Evolutionary conservation across 257 asterid genomes (phyloP).

Genomic region (Catharanthus roseus): DNA sequence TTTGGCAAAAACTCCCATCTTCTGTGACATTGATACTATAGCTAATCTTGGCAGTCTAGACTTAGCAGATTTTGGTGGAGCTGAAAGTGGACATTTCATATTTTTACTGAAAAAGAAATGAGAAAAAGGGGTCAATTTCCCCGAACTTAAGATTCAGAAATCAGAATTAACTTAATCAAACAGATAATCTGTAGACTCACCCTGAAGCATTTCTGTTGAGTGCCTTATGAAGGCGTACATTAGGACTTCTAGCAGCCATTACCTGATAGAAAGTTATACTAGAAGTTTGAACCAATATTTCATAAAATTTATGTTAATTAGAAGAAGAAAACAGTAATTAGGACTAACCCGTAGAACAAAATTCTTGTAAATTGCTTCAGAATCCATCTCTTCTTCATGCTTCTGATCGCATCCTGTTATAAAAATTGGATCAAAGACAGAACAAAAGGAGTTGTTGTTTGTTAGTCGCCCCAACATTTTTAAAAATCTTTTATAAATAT

Average conservation of each 20-base stretch:
- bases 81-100: slow-evolving; percentile 73
- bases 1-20: slow-evolving; percentile 35
- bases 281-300: slow-evolving; percentile 1
- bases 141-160: background rate
- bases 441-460: no score
- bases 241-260: slow-evolving; percentile 98
- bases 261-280: slow-evolving; percentile 42
- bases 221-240: slow-evolving; percentile 60
- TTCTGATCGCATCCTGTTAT: slow-evolving; percentile 83
- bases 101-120: slow-evolving; percentile 41
- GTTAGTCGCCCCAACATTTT: no score
- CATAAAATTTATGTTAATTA: background rate
- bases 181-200: slow-evolving; percentile 22
- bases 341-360: slow-evolving; percentile 85
- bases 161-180: no score
- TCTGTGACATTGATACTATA: slow-evolving; percentile 44
- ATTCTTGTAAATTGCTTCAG: slow-evolving; percentile 69
- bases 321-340: slow-evolving; percentile 5
- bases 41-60: slow-evolving; percentile 56
- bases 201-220: slow-evolving; percentile 58
- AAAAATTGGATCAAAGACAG: slow-evolving; percentile 1
- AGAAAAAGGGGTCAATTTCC: background rate
- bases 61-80: slow-evolving; percentile 77
- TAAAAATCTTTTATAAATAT: no score
- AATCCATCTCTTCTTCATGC: slow-evolving; percentile 91